Conservation (phyloP, 805 yeast species). For the Aciculoconidium aculeatum region DNA sequence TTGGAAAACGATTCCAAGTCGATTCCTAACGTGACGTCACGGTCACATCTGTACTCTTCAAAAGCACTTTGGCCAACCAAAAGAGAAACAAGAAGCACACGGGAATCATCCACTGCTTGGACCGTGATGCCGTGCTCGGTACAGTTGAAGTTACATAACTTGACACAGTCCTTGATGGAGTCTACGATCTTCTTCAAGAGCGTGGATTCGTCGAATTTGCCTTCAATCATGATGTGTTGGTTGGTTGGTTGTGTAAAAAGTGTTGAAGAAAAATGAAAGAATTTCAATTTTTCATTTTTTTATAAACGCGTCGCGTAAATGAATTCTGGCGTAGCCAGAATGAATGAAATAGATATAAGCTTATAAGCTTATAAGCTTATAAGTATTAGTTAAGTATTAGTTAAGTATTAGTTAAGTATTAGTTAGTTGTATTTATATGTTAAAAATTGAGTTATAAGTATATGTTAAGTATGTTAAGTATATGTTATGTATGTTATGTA, state of each 20-base stretch:
- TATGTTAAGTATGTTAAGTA: no score
- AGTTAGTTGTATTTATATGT: no score
- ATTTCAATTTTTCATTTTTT: no score
- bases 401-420: no score
- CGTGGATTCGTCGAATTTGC: conserved; percentile 89
- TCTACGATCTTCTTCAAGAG: conserved; percentile 89
- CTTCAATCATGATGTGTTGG: conserved; percentile 72
- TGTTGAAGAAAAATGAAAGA: no score
- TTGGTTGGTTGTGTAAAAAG: background rate
- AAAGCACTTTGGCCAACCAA: conserved; percentile 86
- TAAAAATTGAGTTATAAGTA: no score
- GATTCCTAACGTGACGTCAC: conserved; percentile 85
- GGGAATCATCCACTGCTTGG: conserved; percentile 96
- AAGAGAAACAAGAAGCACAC: conserved; percentile 86
- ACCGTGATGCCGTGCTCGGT: conserved; percentile 92
- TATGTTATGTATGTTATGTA: no score
- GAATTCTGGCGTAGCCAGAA: no score
- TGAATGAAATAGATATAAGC: no score
- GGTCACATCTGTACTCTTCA: conserved; percentile 90
- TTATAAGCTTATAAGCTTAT: no score
- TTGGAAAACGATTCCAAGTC: conserved; percentile 85
- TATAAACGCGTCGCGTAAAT: no score
- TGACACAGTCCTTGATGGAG: conserved; percentile 90
- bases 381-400: no score
- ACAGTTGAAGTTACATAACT: conserved; percentile 94